Evolutionary conservation across 2,329 filamentous ascomycete genomes (phyloP).

Genomic region (Epichloe festucae): DNA sequence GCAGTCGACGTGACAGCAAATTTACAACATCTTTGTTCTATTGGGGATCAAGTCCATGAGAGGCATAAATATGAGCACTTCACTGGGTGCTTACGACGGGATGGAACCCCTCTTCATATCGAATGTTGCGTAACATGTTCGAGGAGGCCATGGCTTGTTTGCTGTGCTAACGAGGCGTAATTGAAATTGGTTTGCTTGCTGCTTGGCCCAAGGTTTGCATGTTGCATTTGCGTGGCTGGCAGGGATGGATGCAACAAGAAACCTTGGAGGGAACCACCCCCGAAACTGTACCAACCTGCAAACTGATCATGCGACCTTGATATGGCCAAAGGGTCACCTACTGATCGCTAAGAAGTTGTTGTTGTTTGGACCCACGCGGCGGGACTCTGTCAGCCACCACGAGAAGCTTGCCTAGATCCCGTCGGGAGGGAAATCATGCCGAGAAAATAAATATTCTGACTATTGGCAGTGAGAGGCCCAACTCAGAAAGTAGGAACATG

Average conservation of each 20-base stretch:
- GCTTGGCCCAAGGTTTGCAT: background rate
- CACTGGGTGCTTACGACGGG: background rate
- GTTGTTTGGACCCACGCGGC: background rate
- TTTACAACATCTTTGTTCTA: background rate
- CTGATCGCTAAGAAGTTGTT: background rate
- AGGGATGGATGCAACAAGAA: background rate
- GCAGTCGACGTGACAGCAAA: background rate
- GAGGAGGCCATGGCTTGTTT: background rate
- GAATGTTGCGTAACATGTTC: background rate
- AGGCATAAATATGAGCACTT: background rate
- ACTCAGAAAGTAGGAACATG: background rate
- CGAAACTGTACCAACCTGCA: background rate
- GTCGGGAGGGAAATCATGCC: background rate
- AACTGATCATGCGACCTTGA: background rate
- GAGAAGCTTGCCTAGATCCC: background rate
- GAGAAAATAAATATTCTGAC: background rate
- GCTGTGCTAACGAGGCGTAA: background rate
- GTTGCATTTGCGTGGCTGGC: background rate
- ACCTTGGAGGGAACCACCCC: background rate
- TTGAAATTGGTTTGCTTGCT: background rate
- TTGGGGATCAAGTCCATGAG: background rate
- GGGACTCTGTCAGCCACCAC: too few relatives aligned
- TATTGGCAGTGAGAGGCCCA: background rate
- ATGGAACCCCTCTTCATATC: background rate
- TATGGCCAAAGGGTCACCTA: background rate